phyloP scores from a whole-genome alignment of 331 rosid genomes.

The Rhamnella rubrinervis region DNA sequence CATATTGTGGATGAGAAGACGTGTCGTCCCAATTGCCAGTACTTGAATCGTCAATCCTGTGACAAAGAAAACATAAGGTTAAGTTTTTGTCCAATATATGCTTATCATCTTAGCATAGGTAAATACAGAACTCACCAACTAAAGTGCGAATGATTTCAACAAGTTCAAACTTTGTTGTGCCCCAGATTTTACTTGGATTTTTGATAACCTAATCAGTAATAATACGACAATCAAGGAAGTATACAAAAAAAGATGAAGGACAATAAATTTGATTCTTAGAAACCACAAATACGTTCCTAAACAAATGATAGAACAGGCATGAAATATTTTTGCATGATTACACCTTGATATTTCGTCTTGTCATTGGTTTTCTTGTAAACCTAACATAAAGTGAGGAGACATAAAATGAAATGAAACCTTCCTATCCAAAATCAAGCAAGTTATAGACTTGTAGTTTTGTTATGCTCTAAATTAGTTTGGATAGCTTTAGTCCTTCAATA shows the following conservation, averaged over 20 bases:
- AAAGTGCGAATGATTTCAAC: conserved; percentile 23
- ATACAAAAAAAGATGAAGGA: conserved; percentile 7
- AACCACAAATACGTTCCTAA: not conserved
- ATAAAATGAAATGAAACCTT: not conserved
- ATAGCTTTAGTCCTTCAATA: not conserved
- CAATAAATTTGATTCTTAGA: not conserved
- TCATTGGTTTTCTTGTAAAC: not conserved
- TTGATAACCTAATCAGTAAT: conserved; percentile 33
- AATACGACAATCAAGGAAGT: not conserved
- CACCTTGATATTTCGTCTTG: not conserved
- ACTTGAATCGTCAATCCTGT: conserved; percentile 41
- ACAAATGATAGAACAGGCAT: not conserved
- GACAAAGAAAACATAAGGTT: conserved; percentile 8
- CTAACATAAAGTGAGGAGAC: not conserved
- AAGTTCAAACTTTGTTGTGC: conserved; percentile 33
- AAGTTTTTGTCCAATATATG: not conserved
- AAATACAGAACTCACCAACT: conserved; percentile 28
- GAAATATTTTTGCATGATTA: not conserved
- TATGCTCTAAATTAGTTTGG: not conserved
- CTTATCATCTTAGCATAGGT: not conserved
- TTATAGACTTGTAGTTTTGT: not conserved
- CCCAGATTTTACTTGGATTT: conserved; percentile 30
- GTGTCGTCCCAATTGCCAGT: conserved; percentile 34
- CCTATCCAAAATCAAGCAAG: not conserved
- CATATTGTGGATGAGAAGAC: conserved; percentile 65